phyloP scores from a whole-genome alignment of 352 stramenopile species.

The Blastocystis sp. region DNA sequence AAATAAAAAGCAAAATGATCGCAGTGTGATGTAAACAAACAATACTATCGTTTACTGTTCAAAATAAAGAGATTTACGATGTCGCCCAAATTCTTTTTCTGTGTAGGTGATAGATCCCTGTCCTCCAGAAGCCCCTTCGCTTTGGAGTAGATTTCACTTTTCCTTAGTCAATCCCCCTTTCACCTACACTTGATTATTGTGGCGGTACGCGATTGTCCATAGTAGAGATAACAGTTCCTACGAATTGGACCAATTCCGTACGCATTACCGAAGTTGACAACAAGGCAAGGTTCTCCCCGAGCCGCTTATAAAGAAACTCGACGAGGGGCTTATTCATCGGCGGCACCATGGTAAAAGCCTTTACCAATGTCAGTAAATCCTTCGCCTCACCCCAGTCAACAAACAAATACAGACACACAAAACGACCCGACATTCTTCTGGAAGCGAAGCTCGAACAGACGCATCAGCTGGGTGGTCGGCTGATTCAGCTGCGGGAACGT shows the following conservation, averaged over 20 bases:
- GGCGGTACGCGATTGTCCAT: neutral
- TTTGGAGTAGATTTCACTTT: neutral
- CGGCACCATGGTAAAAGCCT: neutral
- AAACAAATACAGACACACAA: neutral
- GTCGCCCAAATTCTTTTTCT: neutral
- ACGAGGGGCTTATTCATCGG: neutral
- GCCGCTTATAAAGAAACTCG: constrained; percentile 25
- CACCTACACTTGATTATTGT: constrained; percentile 3
- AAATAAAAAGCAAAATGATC: neutral
- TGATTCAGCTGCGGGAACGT: neutral
- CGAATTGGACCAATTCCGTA: neutral
- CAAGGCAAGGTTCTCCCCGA: neutral
- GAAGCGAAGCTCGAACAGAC: constrained; percentile 7
- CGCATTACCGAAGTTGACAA: neutral
- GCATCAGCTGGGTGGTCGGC: neutral
- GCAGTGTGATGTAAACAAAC: neutral
- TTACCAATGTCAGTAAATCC: neutral
- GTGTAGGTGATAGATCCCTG: neutral
- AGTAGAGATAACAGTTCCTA: constrained; percentile 43
- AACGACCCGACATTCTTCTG: neutral
- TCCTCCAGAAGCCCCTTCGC: neutral
- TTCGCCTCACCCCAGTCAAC: neutral
- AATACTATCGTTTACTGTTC: neutral
- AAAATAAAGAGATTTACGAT: neutral
- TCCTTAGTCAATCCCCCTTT: neutral